These are phyloP conservation scores for Macadamia tetraphylla DNA, from an alignment of 164 flowering plant genomes.

Conservation along the genomic window DNA sequence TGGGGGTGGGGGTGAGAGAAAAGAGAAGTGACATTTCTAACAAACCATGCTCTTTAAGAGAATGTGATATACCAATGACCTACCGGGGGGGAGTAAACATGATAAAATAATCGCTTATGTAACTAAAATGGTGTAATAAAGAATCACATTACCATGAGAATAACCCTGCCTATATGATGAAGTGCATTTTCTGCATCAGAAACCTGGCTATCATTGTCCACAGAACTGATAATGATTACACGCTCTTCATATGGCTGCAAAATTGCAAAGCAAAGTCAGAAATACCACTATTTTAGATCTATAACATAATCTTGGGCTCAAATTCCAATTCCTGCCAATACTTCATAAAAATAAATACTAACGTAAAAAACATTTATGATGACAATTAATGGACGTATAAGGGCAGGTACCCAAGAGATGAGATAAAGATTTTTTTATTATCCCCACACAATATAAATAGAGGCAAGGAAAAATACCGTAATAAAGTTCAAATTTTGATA, in stretches of 20 bases:
- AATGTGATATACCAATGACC: neutral
- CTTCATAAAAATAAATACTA: no score
- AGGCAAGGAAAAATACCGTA: no score
- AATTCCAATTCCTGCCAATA: neutral
- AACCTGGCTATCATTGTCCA: conserved; percentile 34
- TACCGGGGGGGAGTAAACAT: neutral
- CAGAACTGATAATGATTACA: conserved; percentile 80
- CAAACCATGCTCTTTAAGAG: neutral
- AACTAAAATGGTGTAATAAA: neutral
- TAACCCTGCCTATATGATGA: conserved; percentile 48
- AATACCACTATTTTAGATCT: neutral
- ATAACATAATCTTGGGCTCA: neutral
- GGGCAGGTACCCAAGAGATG: no score
- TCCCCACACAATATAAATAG: no score
- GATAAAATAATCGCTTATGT: neutral
- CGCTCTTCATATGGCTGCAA: conserved; percentile 77
- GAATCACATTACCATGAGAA: conserved; percentile 48
- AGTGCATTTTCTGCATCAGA: conserved; percentile 86
- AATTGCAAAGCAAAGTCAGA: conserved; percentile 7
- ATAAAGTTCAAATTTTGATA: no score
- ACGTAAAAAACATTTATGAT: no score
- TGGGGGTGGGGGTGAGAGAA: no score
- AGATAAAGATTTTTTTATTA: no score
- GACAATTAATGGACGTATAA: no score
- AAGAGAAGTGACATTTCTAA: no score